Conservation (phyloP, 495 filamentous ascomycete genomes). For the Penicillium argentinense region DNA sequence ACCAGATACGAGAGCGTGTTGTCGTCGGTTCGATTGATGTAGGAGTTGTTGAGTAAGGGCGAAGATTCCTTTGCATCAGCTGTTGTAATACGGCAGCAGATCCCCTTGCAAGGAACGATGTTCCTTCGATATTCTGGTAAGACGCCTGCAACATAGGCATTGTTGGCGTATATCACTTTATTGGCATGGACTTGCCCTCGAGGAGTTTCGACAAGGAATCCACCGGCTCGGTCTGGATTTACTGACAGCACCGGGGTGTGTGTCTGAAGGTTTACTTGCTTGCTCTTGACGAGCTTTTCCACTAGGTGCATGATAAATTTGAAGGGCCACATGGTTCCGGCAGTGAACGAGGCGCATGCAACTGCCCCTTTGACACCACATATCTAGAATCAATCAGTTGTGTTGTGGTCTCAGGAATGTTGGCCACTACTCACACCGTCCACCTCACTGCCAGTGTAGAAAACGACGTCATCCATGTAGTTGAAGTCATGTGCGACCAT, state of each 20-base stretch:
- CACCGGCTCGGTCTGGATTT: conserved; percentile 19
- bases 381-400: conserved; percentile 9
- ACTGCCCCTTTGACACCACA: conserved; percentile 34
- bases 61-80: conserved; percentile 59
- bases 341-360: conserved; percentile 36
- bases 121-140: conserved; percentile 55
- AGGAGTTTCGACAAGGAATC: conserved; percentile 53
- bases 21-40: conserved; percentile 32
- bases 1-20: conserved; percentile 58
- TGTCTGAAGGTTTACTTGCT: conserved; percentile 61
- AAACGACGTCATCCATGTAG: conserved; percentile 33
- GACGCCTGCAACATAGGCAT: conserved; percentile 66
- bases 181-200: conserved; percentile 51
- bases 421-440: conserved; percentile 25
- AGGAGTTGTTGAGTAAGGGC: conserved; percentile 34
- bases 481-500: conserved; percentile 23
- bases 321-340: conserved; percentile 65
- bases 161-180: conserved; percentile 67
- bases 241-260: conserved; percentile 54
- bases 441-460: conserved; percentile 24
- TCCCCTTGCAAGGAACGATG: conserved; percentile 56
- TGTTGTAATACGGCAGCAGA: conserved; percentile 67
- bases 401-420: background rate
- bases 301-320: conserved; percentile 62
- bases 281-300: conserved; percentile 43